These are phyloP conservation scores for Morella rubra DNA, from an alignment of 306 rosid genomes.

Conservation along the genomic window DNA sequence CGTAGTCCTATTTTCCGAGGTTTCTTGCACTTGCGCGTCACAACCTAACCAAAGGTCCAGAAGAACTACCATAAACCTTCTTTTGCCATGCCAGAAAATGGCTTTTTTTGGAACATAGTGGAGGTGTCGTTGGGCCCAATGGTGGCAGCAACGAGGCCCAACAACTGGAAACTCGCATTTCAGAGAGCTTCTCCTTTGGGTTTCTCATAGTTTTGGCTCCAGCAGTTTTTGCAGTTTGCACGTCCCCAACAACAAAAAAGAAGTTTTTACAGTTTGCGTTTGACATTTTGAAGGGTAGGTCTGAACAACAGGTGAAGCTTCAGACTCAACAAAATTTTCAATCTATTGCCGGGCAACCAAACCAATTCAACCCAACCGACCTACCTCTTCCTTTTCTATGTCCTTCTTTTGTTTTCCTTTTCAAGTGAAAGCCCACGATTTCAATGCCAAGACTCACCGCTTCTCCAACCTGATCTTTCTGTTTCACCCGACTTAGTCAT, in stretches of 20 bases:
- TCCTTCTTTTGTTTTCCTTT: background rate
- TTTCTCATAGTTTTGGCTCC: conserved; percentile 24
- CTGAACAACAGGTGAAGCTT: conserved; percentile 15
- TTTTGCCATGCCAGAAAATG: background rate
- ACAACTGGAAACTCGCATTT: conserved; percentile 2
- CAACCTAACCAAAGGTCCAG: background rate
- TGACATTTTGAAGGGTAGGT: conserved; percentile 23
- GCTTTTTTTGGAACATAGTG: background rate
- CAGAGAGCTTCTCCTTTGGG: conserved; percentile 1
- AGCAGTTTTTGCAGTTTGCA: conserved; percentile 11
- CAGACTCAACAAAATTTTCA: background rate
- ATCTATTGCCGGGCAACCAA: background rate
- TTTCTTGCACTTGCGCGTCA: background rate
- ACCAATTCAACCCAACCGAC: background rate
- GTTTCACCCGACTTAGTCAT: conserved; percentile 10
- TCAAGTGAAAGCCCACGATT: background rate
- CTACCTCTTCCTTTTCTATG: background rate
- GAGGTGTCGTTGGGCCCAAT: conserved; percentile 39
- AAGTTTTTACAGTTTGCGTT: conserved; percentile 8
- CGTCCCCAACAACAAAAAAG: background rate
- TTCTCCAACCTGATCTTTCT: background rate
- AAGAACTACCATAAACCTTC: background rate
- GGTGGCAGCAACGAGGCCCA: conserved; percentile 34
- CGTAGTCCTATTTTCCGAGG: background rate
- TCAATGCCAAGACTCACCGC: background rate